These are phyloP conservation scores for Mucor saturninus DNA, from an alignment of 371 early-diverging fungal genomes.

Conservation along the genomic window DNA sequence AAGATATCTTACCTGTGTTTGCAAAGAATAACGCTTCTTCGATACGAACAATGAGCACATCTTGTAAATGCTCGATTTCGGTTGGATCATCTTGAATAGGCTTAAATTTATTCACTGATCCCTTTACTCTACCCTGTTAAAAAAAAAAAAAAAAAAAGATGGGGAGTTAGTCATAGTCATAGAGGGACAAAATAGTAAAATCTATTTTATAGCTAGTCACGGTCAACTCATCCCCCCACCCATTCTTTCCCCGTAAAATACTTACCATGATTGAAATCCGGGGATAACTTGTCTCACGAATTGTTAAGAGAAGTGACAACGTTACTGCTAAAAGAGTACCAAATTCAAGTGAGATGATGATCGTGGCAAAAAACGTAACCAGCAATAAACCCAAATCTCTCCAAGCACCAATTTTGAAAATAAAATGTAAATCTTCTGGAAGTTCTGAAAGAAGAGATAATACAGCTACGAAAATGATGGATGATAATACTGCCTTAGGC, in stretches of 20 bases:
- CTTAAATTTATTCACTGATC: slow-evolving; percentile 49
- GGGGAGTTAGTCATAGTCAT: slow-evolving; percentile 16
- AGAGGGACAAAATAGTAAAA: not conserved
- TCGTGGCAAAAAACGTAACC: slow-evolving; percentile 82
- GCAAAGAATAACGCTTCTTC: slow-evolving; percentile 95
- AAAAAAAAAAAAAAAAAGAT: slow-evolving; percentile 1
- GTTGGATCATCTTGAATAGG: slow-evolving; percentile 68
- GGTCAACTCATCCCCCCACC: not conserved
- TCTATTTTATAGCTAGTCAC: slow-evolving; percentile 12
- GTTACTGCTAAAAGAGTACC: slow-evolving; percentile 90
- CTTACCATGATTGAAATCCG: slow-evolving; percentile 78
- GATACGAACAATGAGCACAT: slow-evolving; percentile 83
- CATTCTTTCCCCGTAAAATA: slow-evolving; percentile 26
- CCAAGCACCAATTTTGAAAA: slow-evolving; percentile 87
- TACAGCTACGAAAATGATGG: slow-evolving; percentile 89
- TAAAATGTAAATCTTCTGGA: slow-evolving; percentile 82
- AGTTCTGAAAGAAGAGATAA: slow-evolving; percentile 78
- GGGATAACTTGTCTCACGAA: slow-evolving; percentile 89
- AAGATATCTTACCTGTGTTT: slow-evolving; percentile 68
- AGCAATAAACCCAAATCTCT: slow-evolving; percentile 79
- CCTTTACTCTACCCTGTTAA: slow-evolving; percentile 50
- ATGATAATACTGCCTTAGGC: slow-evolving; percentile 84
- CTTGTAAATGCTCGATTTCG: slow-evolving; percentile 78
- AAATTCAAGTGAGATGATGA: slow-evolving; percentile 86
- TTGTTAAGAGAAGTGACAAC: slow-evolving; percentile 84